Percentiles rank a stretch among this genome's conserved stretches.
These are phyloP conservation scores for Cytidiella melzeri DNA, from an alignment of 768 basidiomycete genomes.

Conservation along the genomic window DNA sequence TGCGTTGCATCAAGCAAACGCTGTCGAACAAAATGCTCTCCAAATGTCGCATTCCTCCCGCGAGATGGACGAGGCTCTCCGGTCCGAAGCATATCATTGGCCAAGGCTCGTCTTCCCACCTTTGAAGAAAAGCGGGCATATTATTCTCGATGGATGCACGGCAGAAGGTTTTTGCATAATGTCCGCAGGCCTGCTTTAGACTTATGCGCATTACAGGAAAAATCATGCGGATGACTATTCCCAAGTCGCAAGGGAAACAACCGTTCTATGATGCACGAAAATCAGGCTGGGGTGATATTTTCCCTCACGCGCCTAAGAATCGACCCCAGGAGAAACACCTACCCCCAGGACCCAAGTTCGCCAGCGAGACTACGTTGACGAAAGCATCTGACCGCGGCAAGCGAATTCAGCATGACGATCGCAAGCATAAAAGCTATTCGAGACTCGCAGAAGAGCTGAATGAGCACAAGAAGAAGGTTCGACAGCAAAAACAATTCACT, in stretches of 20 bases:
- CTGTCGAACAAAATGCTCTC: neutral
- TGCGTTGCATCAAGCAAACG: neutral
- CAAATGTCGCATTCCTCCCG: conserved; percentile 10
- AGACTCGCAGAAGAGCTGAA: conserved; percentile 35
- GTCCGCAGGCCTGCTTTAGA: neutral
- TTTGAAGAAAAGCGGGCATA: conserved; percentile 84
- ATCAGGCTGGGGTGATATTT: conserved; percentile 89
- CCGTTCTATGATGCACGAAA: conserved; percentile 93
- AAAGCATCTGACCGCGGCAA: conserved; percentile 55
- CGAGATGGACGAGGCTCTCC: conserved; percentile 48
- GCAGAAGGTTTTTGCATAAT: conserved; percentile 49
- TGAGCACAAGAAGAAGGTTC: conserved; percentile 15
- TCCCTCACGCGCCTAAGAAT: conserved; percentile 87
- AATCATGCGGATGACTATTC: conserved; percentile 87
- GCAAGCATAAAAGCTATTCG: conserved; percentile 30
- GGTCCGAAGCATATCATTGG: conserved; percentile 80
- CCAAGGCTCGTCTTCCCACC: conserved; percentile 91
- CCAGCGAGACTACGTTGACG: conserved; percentile 13
- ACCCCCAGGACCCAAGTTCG: conserved; percentile 30
- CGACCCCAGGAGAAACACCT: conserved; percentile 55
- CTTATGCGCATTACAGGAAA: conserved; percentile 49
- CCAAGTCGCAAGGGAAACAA: conserved; percentile 94
- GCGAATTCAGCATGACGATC: conserved; percentile 25
- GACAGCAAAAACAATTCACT: neutral
- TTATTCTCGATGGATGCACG: conserved; percentile 87